Evolutionary conservation across 129 eudicot genomes (phyloP).

Genomic region (Pulicaria dysenterica): DNA sequence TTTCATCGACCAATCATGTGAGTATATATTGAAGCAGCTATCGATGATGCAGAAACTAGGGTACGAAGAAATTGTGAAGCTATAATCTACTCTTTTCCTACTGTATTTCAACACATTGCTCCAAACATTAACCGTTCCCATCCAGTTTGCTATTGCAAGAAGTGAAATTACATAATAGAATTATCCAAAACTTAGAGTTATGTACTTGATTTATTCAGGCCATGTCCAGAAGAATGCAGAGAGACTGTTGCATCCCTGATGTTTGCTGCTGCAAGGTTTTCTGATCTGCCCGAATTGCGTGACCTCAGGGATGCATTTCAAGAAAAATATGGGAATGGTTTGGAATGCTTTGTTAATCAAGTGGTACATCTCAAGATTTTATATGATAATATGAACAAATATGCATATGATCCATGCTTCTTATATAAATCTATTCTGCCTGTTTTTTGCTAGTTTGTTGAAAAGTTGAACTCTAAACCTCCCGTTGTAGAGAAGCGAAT

Average conservation of each 20-base stretch:
- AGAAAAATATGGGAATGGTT: conserved; percentile 79
- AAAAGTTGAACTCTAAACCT: conserved; percentile 70
- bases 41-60: conserved; percentile 84
- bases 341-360: conserved; percentile 79
- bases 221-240: conserved; percentile 94
- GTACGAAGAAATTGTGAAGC: conserved; percentile 44
- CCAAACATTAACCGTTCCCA: too few relatives aligned
- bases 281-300: conserved; percentile 93
- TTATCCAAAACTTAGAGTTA: neutral
- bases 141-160: too few relatives aligned
- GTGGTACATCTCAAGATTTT: conserved; percentile 47
- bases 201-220: conserved; percentile 51
- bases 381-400: neutral
- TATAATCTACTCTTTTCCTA: conserved; percentile 1
- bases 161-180: too few relatives aligned
- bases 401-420: neutral
- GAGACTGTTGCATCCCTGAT: conserved; percentile 85
- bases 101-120: neutral
- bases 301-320: conserved; percentile 84
- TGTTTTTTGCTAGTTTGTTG: conserved; percentile 62
- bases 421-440: conserved; percentile 28
- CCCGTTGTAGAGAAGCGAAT: conserved; percentile 61
- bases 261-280: conserved; percentile 98
- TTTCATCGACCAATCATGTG: conserved; percentile 81
- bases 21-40: conserved; percentile 67